Percentiles rank a stretch among this genome's conserved stretches.
These are phyloP conservation scores for Clitoria ternatea DNA, from an alignment of 306 rosid species.

Conservation along the genomic window DNA sequence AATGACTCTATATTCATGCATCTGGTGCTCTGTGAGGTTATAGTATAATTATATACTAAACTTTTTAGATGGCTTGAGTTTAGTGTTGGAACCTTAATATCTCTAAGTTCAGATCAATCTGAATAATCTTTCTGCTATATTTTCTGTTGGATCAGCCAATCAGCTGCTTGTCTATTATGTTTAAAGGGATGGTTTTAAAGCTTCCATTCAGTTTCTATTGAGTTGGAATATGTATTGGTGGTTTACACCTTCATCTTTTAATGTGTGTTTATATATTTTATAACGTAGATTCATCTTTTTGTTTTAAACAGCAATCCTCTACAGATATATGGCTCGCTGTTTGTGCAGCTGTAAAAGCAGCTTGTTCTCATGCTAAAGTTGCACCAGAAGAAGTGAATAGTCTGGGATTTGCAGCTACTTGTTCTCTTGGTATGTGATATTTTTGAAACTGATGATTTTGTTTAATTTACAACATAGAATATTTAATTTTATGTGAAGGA, in stretches of 20 bases:
- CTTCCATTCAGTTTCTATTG: constrained; percentile 8
- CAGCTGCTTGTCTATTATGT: constrained; percentile 17
- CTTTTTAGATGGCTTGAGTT: neutral
- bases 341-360: constrained; percentile 81
- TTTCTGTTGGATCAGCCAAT: constrained; percentile 14
- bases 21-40: constrained; percentile 13
- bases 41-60: neutral
- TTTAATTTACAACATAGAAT: neutral
- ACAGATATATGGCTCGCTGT: constrained; percentile 98
- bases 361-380: constrained; percentile 69
- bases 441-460: neutral
- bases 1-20: constrained; percentile 1
- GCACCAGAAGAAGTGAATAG: constrained; percentile 68
- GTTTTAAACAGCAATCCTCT: constrained; percentile 84
- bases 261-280: neutral
- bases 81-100: neutral
- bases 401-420: constrained; percentile 92
- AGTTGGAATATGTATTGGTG: constrained; percentile 2
- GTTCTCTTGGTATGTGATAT: constrained; percentile 74
- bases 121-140: neutral
- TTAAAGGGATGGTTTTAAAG: neutral
- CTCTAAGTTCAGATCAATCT: neutral
- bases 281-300: constrained; percentile 28
- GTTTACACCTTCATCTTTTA: neutral
- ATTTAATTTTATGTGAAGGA: neutral